phyloP scores from a whole-genome alignment of 106 monocot genomes.

The Alisma plantagoaquatica region DNA sequence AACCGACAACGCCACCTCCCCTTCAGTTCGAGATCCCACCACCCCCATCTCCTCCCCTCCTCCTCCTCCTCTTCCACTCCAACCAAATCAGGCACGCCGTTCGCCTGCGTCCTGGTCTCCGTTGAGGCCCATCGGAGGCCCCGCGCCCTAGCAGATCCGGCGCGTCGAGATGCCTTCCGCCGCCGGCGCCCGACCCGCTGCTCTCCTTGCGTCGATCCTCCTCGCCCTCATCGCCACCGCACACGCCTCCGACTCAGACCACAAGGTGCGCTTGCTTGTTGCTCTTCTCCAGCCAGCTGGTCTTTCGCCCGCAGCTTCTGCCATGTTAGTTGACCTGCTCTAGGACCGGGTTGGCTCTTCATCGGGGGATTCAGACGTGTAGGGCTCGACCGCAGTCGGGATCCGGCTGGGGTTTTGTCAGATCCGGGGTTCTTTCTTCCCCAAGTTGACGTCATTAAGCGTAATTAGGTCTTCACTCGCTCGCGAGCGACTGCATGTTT shows the following conservation, averaged over 20 bases:
- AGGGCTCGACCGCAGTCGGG: not conserved
- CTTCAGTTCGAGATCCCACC: not conserved
- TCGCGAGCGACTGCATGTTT: too few relatives aligned
- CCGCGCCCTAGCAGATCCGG: not conserved
- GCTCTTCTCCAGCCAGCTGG: not conserved
- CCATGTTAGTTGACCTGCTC: not conserved
- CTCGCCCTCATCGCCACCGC: constrained; percentile 3
- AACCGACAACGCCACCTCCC: not conserved
- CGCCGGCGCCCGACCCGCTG: not conserved
- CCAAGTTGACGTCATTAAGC: not conserved
- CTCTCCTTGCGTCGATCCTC: not conserved
- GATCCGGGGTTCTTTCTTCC: not conserved
- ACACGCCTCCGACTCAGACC: constrained; percentile 26
- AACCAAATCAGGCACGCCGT: not conserved
- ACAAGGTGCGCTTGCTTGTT: constrained; percentile 11
- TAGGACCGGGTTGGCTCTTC: not conserved
- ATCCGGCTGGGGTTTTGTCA: not conserved
- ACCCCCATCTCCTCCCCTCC: not conserved
- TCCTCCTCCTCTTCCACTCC: too few relatives aligned
- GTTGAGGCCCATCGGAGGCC: not conserved
- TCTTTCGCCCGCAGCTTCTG: not conserved
- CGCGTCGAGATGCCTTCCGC: not conserved
- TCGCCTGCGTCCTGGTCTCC: too few relatives aligned
- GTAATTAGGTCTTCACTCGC: not conserved
- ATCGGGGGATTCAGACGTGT: not conserved